phyloP scores from a whole-genome alignment of 2,329 filamentous ascomycete species.

The Penicillium sp. region DNA sequence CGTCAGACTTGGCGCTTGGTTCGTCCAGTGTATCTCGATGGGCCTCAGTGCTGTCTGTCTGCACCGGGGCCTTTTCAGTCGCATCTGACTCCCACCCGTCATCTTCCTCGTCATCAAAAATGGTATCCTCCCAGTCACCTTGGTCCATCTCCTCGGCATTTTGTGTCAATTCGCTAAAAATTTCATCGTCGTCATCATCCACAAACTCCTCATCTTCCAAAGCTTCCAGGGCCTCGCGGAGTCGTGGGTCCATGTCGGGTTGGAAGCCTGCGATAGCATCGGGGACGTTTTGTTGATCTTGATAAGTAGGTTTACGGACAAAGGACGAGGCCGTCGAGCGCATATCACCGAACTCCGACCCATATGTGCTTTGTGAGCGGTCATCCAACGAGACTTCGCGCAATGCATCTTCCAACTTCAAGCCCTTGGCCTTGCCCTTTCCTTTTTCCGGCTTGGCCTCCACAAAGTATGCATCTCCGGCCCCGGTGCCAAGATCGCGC shows the following conservation, averaged over 20 bases:
- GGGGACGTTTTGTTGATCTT: constrained; percentile 87
- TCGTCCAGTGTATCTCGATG: constrained; percentile 2
- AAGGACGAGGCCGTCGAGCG: constrained; percentile 61
- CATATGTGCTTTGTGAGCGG: constrained; percentile 30
- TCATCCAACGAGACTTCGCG: constrained; percentile 50
- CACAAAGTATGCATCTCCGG: constrained; percentile 73
- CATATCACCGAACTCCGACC: constrained; percentile 39
- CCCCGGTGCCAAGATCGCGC: constrained; percentile 69
- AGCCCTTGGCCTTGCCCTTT: constrained; percentile 63
- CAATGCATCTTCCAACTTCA: constrained; percentile 82
- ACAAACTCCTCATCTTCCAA: constrained; percentile 94
- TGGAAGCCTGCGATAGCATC: constrained; percentile 90
- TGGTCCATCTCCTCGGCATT: constrained; percentile 66
- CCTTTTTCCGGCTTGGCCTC: constrained; percentile 59
- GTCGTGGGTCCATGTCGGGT: constrained; percentile 91
- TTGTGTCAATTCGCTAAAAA: constrained; percentile 69
- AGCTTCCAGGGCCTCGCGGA: constrained; percentile 87
- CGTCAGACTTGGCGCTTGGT: constrained; percentile 21
- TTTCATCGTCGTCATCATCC: constrained; percentile 71
- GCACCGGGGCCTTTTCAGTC: constrained; percentile 65
- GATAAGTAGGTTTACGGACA: constrained; percentile 69
- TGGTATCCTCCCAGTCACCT: constrained; percentile 67
- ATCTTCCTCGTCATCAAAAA: constrained; percentile 56
- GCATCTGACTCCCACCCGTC: constrained; percentile 93
- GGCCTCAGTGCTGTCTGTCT: constrained; percentile 26